These are phyloP conservation scores for Candida morakotiae DNA, from an alignment of 805 yeast genomes.

Conservation along the genomic window DNA sequence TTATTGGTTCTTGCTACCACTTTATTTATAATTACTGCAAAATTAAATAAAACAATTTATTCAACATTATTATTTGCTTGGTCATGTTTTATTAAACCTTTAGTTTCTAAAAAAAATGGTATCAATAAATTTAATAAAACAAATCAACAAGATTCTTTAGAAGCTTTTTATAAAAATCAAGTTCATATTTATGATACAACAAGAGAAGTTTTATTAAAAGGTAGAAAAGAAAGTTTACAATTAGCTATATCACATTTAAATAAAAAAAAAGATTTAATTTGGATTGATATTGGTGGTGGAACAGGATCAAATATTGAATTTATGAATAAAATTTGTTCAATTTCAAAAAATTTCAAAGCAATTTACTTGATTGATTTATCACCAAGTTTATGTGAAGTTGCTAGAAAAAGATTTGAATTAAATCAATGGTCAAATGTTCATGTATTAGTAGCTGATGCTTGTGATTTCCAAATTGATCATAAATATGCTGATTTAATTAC, in stretches of 20 bases:
- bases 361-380: conserved; percentile 73
- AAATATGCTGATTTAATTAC: conserved; percentile 66
- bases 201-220: conserved; percentile 61
- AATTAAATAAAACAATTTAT: conserved; percentile 17
- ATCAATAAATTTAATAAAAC: conserved; percentile 12
- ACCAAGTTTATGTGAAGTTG: conserved; percentile 72
- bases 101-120: conserved; percentile 11
- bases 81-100: conserved; percentile 60
- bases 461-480: conserved; percentile 52
- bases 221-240: conserved; percentile 61
- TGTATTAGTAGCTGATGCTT: conserved; percentile 71
- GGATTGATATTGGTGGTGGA: conserved; percentile 86
- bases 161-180: conserved; percentile 69
- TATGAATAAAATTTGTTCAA: conserved; percentile 55
- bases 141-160: conserved; percentile 59
- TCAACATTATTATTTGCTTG: conserved; percentile 32
- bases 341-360: conserved; percentile 51
- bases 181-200: conserved; percentile 76
- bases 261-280: conserved; percentile 45
- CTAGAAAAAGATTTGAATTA: conserved; percentile 50
- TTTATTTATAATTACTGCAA: conserved; percentile 14
- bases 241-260: conserved; percentile 56
- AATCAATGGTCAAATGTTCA: conserved; percentile 54
- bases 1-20: conserved; percentile 14
- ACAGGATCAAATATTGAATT: conserved; percentile 79